Evolutionary conservation across 2,329 filamentous ascomycete genomes (phyloP), one percentile per base, ranked within the genome.

Genomic region (Colletotrichum sp.): DNA sequence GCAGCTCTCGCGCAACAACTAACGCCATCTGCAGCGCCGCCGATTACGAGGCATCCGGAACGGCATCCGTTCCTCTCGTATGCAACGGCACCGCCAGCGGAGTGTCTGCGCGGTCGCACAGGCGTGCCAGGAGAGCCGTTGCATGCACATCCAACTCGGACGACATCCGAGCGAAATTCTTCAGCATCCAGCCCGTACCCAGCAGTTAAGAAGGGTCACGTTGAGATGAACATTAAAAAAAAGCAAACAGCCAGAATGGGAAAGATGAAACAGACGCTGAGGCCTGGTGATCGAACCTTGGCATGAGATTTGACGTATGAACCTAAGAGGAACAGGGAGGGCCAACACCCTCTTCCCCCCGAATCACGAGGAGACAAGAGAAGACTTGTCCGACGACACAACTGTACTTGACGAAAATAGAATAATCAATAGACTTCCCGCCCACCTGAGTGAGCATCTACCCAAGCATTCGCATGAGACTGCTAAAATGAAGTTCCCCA

Each of bases 41-140:
- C 12, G 73, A 81, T 55, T 85, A 80, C 48, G 83, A 84, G 57
- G 84, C 79, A 57, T 74, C 80, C n/a, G 84, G 84, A 27, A 81
- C 79, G 25, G 77, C 74, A 16, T n/a, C 34, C 48, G 61, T 78
- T 28, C 57, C 68, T 15, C 19, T 78, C 36, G 68, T 68, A 12
- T 78, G 77, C 36, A 64, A 60, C 28, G 71, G 60, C 12, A 66
- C 30, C 25, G 64, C 68, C 57, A 60, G 30, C 25, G 68, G 72
- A 25, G 71, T 67, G n/a, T 70, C 71, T 60, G 55, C 72, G 19
- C 61, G 39, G 39, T 48, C 64, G 22, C 65, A 52, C 19, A 30
- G 67, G 34, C 64, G 68, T 8, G 19, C 32, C 60, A 73, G 66
- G 44, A 66, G 65, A 25, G 66, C 69, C 39, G 27, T 48, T 57